These are phyloP conservation scores for Backusella morwellensis DNA, from an alignment of 192 early-diverging fungal species.

Conservation along the genomic window DNA sequence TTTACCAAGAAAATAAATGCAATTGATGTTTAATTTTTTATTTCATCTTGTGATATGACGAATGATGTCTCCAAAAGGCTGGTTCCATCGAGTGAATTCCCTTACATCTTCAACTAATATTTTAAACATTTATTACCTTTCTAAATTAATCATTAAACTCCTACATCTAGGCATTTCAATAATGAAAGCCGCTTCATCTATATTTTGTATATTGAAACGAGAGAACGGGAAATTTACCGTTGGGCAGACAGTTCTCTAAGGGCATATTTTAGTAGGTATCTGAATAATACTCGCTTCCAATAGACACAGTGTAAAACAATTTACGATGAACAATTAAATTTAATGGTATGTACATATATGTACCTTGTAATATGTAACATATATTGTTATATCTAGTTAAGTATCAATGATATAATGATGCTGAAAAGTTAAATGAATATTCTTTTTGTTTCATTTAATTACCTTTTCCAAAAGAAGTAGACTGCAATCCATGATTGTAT, in stretches of 20 bases:
- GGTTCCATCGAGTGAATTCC: not conserved
- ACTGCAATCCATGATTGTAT: no score
- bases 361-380: not conserved
- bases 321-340: not conserved
- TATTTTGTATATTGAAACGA: not conserved
- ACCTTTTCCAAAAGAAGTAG: no score
- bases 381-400: not conserved
- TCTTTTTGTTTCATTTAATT: no score
- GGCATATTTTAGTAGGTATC: not conserved
- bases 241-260: not conserved
- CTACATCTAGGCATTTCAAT: not conserved
- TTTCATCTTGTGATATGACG: not conserved
- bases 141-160: not conserved
- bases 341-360: not conserved
- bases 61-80: not conserved
- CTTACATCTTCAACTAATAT: not conserved
- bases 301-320: not conserved
- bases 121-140: not conserved
- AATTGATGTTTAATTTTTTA: not conserved
- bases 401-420: not conserved
- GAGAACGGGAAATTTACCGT: not conserved
- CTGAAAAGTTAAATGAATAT: no score
- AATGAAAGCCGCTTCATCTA: not conserved
- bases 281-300: no score
- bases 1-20: not conserved